These are phyloP conservation scores for Candida gorgasii DNA, from an alignment of 805 yeast species.

Conservation along the genomic window DNA sequence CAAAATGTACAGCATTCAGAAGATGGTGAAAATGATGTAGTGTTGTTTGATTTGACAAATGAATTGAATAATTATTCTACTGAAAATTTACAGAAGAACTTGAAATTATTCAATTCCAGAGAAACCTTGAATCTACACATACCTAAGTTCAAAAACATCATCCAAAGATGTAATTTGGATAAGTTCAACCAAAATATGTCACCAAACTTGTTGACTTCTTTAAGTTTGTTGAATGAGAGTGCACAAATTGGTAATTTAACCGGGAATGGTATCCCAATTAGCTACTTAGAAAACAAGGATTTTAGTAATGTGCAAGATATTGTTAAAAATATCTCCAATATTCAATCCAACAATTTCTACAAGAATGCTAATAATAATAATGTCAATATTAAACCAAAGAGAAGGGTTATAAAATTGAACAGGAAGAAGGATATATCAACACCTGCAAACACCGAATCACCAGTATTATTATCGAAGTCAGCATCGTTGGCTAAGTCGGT, in stretches of 20 bases:
- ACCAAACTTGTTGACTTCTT: constrained; percentile 39
- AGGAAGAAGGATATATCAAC: constrained; percentile 13
- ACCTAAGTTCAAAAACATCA: constrained; percentile 56
- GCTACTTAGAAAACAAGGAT: constrained; percentile 30
- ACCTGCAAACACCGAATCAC: constrained; percentile 2
- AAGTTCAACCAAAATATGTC: constrained; percentile 37
- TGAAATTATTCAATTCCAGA: constrained; percentile 62
- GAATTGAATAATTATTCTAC: constrained; percentile 52
- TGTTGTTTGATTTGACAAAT: constrained; percentile 62
- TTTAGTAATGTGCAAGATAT: constrained; percentile 36
- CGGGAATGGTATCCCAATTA: constrained; percentile 42
- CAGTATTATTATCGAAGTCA: constrained; percentile 8
- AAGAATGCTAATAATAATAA: constrained; percentile 27
- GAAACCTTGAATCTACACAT: constrained; percentile 76
- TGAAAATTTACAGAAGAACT: constrained; percentile 41
- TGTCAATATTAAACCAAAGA: constrained; percentile 35
- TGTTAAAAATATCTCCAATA: constrained; percentile 42
- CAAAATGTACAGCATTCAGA: constrained; percentile 5
- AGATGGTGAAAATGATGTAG: constrained; percentile 24
- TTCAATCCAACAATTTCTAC: constrained; percentile 46
- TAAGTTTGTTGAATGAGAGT: constrained; percentile 30
- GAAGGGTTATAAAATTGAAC: constrained; percentile 41
- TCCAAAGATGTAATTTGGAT: constrained; percentile 56
- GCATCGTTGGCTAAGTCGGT: constrained; percentile 1
- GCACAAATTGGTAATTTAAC: constrained; percentile 19